phyloP scores from a whole-genome alignment of 2,329 filamentous ascomycete species.

The Penicillium sp. region DNA sequence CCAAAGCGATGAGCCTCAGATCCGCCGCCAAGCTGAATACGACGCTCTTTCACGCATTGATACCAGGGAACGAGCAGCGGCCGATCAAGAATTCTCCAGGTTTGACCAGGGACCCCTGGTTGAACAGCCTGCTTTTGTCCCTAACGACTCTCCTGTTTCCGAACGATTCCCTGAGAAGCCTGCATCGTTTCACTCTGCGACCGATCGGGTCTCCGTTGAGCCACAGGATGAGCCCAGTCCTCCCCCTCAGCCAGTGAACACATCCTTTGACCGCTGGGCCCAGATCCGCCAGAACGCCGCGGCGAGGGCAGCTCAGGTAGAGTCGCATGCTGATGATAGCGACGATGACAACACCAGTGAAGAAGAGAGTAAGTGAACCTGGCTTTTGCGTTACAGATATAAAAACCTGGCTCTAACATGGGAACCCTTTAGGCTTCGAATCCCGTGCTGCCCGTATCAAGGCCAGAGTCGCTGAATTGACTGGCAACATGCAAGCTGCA shows the following conservation, averaged over 20 bases:
- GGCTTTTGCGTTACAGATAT: too few species aligned
- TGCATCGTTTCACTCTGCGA: too few species aligned
- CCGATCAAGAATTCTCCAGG: constrained; percentile 47
- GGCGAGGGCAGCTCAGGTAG: too few species aligned
- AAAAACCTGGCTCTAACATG: too few species aligned
- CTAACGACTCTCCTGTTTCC: constrained; percentile 42
- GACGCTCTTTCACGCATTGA: constrained; percentile 54
- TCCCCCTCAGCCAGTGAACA: too few species aligned
- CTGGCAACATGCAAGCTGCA: constrained; percentile 75
- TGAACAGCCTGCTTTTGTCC: constrained; percentile 77
- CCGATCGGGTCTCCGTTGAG: too few species aligned
- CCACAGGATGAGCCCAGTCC: too few species aligned
- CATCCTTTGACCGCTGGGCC: too few species aligned
- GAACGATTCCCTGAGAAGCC: too few species aligned
- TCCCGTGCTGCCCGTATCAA: constrained; percentile 95
- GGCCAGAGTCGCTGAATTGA: constrained; percentile 88
- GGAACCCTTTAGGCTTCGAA: constrained; percentile 69
- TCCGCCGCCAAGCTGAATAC: too few species aligned
- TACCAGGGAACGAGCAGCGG: constrained; percentile 41
- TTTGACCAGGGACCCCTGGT: constrained; percentile 84
- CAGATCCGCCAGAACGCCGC: constrained; percentile 36
- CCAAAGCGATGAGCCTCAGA: too few species aligned
- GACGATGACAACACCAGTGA: constrained; percentile 84
- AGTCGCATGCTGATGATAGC: too few species aligned
- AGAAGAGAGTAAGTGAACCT: constrained; percentile 69